phyloP scores from a whole-genome alignment of 305 asterid genomes.

The Striga hermonthica region DNA sequence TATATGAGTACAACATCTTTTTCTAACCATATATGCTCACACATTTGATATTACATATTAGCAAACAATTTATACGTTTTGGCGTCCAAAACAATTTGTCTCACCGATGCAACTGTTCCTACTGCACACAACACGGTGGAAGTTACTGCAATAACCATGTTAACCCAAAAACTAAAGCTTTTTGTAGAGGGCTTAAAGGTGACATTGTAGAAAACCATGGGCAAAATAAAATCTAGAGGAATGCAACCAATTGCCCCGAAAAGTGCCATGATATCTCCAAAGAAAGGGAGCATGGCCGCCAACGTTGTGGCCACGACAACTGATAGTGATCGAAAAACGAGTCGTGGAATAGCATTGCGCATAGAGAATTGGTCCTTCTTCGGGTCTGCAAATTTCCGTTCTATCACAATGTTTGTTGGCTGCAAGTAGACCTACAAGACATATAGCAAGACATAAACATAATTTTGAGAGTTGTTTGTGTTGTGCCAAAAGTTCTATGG shows the following conservation, averaged over 20 bases:
- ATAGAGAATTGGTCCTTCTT: constrained; percentile 39
- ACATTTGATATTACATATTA: constrained; percentile 32
- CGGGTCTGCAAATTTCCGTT: constrained; percentile 52
- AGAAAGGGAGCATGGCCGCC: constrained; percentile 79
- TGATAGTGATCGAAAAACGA: constrained; percentile 46
- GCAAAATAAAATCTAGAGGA: constrained; percentile 65
- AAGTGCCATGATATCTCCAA: constrained; percentile 70
- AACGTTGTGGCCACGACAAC: constrained; percentile 48
- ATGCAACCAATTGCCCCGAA: constrained; percentile 67
- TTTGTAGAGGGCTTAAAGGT: constrained; percentile 53
- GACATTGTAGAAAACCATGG: constrained; percentile 57
- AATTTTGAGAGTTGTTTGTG: too few relatives aligned
- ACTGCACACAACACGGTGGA: constrained; percentile 42
- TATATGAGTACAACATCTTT: too few relatives aligned
- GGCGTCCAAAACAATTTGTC: constrained; percentile 62
- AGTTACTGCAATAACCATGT: constrained; percentile 41
- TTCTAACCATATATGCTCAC: too few relatives aligned
- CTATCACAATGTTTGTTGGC: constrained; percentile 57
- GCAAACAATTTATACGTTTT: constrained; percentile 55
- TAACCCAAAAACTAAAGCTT: constrained; percentile 44
- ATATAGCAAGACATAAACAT: neutral
- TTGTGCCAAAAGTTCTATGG: too few relatives aligned
- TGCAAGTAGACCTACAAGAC: constrained; percentile 53
- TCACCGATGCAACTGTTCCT: constrained; percentile 58
- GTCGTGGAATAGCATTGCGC: constrained; percentile 49